Evolutionary conservation across 192 early-diverging fungal genomes (phyloP).

Genomic region (Kappamyces sp.): DNA sequence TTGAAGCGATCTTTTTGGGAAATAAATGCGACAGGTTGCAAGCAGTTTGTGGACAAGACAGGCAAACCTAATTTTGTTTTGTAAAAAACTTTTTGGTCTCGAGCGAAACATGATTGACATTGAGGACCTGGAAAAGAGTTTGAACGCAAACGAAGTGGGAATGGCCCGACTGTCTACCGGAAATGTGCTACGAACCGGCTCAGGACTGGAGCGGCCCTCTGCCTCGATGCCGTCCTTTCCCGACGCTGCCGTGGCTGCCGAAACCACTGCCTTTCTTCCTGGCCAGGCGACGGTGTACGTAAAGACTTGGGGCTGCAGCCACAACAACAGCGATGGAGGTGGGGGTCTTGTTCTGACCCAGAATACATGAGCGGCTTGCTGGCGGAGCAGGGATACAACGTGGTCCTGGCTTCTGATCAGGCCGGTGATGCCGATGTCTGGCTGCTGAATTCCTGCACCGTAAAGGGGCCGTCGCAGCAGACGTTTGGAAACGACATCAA

Average conservation of each 20-base stretch:
- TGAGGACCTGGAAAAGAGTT: not conserved
- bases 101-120: no score
- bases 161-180: no score
- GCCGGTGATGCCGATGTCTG: conserved; percentile 44
- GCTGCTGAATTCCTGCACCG: conserved; percentile 60
- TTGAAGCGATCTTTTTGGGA: no score
- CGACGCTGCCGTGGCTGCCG: no score
- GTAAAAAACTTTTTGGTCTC: no score
- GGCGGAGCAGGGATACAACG: conserved; percentile 39
- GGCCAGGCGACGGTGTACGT: conserved; percentile 42
- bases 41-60: no score
- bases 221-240: no score
- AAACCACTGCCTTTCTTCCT: conserved; percentile 32
- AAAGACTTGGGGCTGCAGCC: conserved; percentile 50
- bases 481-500: conserved; percentile 52
- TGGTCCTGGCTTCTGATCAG: conserved; percentile 37
- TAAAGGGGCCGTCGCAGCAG: conserved; percentile 53
- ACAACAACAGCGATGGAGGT: conserved; percentile 35
- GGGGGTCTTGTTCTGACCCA: conserved; percentile 17
- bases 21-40: no score
- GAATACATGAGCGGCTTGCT: conserved; percentile 59
- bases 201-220: no score
- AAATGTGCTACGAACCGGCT: no score
- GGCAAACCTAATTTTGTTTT: no score
- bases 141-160: not conserved